Base-by-base conservation (phyloP, 129 eudicot genomes). In the Rutidosis leptorrhynchoides region DNA sequence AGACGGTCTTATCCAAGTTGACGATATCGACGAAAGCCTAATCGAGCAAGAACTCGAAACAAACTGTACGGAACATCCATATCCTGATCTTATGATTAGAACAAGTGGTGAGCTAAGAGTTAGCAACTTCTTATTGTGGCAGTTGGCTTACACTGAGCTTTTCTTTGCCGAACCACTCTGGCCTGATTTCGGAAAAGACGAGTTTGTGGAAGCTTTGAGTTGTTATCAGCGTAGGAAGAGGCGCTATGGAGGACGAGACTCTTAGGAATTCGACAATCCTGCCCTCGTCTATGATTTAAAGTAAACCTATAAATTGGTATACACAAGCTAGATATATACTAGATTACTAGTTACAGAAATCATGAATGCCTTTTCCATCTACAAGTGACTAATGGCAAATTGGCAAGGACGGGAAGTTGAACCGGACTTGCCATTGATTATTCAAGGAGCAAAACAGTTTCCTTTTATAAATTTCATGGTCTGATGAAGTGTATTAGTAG, bases 41-140 rank as follows among this genome's bases (percentile, higher is more conserved):
- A 28, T 88, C n/a, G 96, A 82, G 27, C 69, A 65, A 29, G 89
- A 85, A 70, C 73, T 88, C 14, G 70, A 77, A 58, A 88, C 86
- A 28, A 78, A 77, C 23, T 76, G 76, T 69, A 64, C 71, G n/a
- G 71, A 45, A 11, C 55, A 68, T 30, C 89, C 89, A 1, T 6
- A 62, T 64, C 92, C 92, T 29, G 96, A 88, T 72, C 79, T 88
- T 53, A 85, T 88, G 55, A 83, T 88, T 58, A 68, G 92, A 62
- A 88, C 89, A 1, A 83, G 92, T 37, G 96, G 96, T 10, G 92
- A 88, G 79, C 63, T 82, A 16, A 81, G 92, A 46, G 42, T 88
- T 56, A 82, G 92, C 80, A 85, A 88, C 77, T 88, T 84, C 81
- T 82, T 82, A 21, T 61, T 88, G 45, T 88, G 96, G 96, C 96